These are phyloP conservation scores for Talaromyces sp. DNA, from an alignment of 2,329 filamentous ascomycete genomes.

Conservation along the genomic window DNA sequence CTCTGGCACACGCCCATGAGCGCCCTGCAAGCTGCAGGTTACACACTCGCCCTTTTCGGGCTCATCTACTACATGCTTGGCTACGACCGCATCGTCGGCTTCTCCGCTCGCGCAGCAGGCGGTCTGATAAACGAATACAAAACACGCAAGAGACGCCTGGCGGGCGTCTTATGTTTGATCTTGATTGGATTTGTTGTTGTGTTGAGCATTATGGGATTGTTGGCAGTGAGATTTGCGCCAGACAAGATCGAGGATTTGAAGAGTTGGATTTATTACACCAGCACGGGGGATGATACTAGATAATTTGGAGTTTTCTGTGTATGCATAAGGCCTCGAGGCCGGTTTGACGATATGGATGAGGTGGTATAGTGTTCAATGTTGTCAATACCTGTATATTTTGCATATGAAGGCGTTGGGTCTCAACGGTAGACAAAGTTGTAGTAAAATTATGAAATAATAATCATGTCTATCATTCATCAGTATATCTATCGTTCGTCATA, in stretches of 20 bases:
- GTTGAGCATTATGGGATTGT: slow-evolving; percentile 61
- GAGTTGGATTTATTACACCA: slow-evolving; percentile 35
- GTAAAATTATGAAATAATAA: background rate
- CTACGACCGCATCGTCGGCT: slow-evolving; percentile 49
- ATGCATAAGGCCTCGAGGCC: too few species aligned
- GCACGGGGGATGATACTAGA: slow-evolving; percentile 23
- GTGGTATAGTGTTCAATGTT: background rate
- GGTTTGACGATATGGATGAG: background rate
- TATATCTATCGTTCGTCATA: background rate
- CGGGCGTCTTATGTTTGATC: slow-evolving; percentile 72
- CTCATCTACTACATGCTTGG: slow-evolving; percentile 68
- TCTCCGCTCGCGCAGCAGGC: slow-evolving; percentile 39
- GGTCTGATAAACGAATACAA: slow-evolving; percentile 86
- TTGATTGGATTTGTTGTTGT: slow-evolving; percentile 61
- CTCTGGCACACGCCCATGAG: slow-evolving; percentile 73
- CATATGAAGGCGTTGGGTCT: background rate
- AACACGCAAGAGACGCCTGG: slow-evolving; percentile 64
- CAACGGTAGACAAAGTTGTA: background rate
- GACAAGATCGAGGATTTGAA: slow-evolving; percentile 33
- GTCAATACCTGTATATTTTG: background rate
- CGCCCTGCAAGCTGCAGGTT: slow-evolving; percentile 69
- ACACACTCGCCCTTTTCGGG: slow-evolving; percentile 65
- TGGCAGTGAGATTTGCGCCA: slow-evolving; percentile 54
- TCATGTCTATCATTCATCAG: background rate
- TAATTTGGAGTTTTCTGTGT: background rate